phyloP scores from a whole-genome alignment of 1,284 basidiomycete genomes.

The Melampsora larici-populina region DNA sequence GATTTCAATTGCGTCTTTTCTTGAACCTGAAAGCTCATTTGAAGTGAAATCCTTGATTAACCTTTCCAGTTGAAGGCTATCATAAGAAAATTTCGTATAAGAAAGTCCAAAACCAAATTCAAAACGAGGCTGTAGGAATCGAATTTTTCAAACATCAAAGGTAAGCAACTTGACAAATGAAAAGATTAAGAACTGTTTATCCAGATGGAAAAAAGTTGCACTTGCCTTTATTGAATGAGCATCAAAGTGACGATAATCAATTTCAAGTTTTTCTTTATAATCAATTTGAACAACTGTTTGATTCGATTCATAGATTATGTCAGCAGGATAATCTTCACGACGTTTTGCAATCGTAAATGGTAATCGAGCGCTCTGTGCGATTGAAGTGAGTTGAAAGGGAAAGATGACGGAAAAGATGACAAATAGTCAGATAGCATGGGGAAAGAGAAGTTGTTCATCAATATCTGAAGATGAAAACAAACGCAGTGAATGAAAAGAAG shows the following conservation, averaged over 20 bases:
- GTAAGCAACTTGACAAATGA: background rate
- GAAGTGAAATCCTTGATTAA: background rate
- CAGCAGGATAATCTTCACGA: constrained; percentile 39
- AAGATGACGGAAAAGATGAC: background rate
- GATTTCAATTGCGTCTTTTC: background rate
- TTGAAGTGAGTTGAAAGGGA: background rate
- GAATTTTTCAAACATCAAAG: no score
- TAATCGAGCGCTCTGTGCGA: constrained; percentile 43
- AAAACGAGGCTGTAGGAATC: constrained; percentile 14
- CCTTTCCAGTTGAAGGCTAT: background rate
- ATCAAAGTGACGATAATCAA: constrained; percentile 46
- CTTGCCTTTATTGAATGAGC: constrained; percentile 36
- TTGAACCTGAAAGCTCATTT: background rate
- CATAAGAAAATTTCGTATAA: constrained; percentile 37
- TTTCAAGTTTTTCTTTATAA: constrained; percentile 39
- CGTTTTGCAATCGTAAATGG: constrained; percentile 45
- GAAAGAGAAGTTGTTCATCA: no score
- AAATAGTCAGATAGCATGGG: background rate
- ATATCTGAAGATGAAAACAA: background rate
- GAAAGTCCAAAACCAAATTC: constrained; percentile 43
- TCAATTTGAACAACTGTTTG: constrained; percentile 27
- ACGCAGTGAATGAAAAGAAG: constrained; percentile 1
- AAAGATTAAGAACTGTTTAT: background rate
- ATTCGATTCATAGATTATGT: constrained; percentile 22
- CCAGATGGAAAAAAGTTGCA: no score